A percentile compares a stretch with the other conserved stretches of the same genome.
These are phyloP conservation scores for Chloropicon primus DNA, from an alignment of 139 green algal species.

Conservation along the genomic window DNA sequence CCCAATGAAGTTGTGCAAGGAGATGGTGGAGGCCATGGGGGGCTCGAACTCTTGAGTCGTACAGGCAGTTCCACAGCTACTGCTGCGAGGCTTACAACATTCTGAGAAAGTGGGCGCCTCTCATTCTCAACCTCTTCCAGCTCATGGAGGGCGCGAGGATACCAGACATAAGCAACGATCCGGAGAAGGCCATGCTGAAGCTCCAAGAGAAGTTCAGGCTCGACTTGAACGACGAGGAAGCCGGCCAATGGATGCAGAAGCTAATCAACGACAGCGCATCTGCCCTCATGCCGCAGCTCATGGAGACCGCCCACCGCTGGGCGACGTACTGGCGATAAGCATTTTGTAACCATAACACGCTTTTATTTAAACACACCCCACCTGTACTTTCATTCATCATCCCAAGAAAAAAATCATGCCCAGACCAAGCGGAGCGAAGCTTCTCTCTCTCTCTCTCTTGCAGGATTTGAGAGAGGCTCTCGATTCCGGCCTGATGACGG, in stretches of 20 bases:
- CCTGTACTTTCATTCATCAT: no score
- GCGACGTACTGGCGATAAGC: slow-evolving; percentile 73
- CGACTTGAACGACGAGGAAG: slow-evolving; percentile 78
- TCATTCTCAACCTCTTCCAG: slow-evolving; percentile 88
- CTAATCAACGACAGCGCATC: slow-evolving; percentile 75
- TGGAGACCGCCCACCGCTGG: slow-evolving; percentile 81
- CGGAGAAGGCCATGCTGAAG: slow-evolving; percentile 84
- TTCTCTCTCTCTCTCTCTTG: no score
- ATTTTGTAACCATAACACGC: no score
- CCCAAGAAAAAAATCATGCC: no score
- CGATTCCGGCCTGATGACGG: no score
- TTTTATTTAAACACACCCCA: no score
- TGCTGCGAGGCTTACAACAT: slow-evolving; percentile 96
- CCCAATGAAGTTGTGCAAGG: slow-evolving; percentile 82
- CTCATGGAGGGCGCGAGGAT: slow-evolving; percentile 84
- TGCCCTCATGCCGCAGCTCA: slow-evolving; percentile 79
- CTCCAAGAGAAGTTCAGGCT: slow-evolving; percentile 85
- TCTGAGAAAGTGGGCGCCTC: slow-evolving; percentile 76
- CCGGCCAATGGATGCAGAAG: slow-evolving; percentile 72
- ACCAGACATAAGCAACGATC: slow-evolving; percentile 37
- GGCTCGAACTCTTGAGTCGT: slow-evolving; percentile 47
- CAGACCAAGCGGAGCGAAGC: no score
- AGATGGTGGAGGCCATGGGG: slow-evolving; percentile 91
- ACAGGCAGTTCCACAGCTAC: slow-evolving; percentile 56
- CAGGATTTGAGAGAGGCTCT: no score